These are phyloP conservation scores for Aspergillus carlsbadensis DNA, from an alignment of 495 filamentous ascomycete species.

Conservation along the genomic window DNA sequence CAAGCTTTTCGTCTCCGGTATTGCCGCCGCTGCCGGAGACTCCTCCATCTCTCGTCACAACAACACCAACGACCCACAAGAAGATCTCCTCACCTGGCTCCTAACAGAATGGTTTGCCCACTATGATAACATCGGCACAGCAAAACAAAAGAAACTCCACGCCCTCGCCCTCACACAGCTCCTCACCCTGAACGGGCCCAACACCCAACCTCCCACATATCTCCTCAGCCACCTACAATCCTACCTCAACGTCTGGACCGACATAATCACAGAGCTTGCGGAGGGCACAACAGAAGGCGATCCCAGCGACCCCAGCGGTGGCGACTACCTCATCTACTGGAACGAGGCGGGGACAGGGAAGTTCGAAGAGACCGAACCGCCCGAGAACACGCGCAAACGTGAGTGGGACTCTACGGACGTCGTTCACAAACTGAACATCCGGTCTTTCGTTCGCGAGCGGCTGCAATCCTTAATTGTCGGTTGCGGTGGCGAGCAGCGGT, in stretches of 20 bases:
- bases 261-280: constrained; percentile 60
- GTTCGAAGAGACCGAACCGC: constrained; percentile 54
- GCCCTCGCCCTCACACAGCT: constrained; percentile 79
- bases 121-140: constrained; percentile 77
- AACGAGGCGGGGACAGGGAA: constrained; percentile 33
- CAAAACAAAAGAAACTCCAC: constrained; percentile 75
- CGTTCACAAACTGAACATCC: constrained; percentile 68
- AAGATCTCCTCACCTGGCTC: constrained; percentile 67
- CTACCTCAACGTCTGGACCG: constrained; percentile 69
- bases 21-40: constrained; percentile 28
- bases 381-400: constrained; percentile 57
- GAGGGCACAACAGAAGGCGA: constrained; percentile 43
- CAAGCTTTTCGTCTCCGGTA: constrained; percentile 57
- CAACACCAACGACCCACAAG: constrained; percentile 32
- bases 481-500: constrained; percentile 69
- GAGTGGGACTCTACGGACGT: constrained; percentile 62
- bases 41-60: neutral
- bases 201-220: constrained; percentile 48
- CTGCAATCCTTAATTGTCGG: constrained; percentile 63
- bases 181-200: constrained; percentile 59
- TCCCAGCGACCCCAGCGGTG: constrained; percentile 35
- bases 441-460: constrained; percentile 65
- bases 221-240: constrained; percentile 61
- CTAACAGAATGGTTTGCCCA: constrained; percentile 84
- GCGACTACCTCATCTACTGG: constrained; percentile 56